Base-by-base conservation (phyloP, 2,329 filamentous ascomycete species). In the Simplicillium sp. region DNA sequence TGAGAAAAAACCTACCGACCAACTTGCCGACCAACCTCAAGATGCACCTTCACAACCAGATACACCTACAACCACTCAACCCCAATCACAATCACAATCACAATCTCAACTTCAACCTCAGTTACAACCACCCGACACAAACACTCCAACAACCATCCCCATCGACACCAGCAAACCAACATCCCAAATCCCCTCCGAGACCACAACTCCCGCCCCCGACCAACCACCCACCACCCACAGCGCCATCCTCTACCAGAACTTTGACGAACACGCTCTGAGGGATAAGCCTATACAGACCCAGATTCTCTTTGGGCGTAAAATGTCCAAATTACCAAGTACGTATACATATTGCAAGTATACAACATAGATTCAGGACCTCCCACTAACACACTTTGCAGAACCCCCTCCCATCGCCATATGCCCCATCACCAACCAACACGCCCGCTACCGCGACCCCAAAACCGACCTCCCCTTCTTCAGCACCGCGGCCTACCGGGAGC, bases 381-480 rank as follows among this genome's bases (percentile, higher is more conserved):
- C n/a, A 12, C 8, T 34, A 14, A 29, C 3, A n/a, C n/a, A n/a
- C 9, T 18, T 11, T 18, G 17, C 37, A 76, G 72, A 77, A 53
- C 73, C 71, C 14, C 56, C 70, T 3, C 65, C 71, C 12, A 55
- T 61, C 1, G 65, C 73, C 13, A 67, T 82, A 28, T 98, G 92
- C 59, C 82, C 81, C 37, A 89, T 97, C 55, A 96, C 87, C 1
- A 84, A 82, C 53, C 76, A 82, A 40, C 77, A 82, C 4, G 92
- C 90, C 11, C 79, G 79, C 41, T 97, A 94, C 60, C 77, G 81
- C 17, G 92, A 98, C 58, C 87, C 88, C 0, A 75, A 77, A 50
- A 97, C 90, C 0, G 85, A 86, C 0, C 71, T 97, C 13, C 78
- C 82, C 1, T 98, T 90, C 61, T 75, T 78, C 47, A 90, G 90